Conservation (phyloP, 495 filamentous ascomycete genomes). For the Tuber magnatum region DNA sequence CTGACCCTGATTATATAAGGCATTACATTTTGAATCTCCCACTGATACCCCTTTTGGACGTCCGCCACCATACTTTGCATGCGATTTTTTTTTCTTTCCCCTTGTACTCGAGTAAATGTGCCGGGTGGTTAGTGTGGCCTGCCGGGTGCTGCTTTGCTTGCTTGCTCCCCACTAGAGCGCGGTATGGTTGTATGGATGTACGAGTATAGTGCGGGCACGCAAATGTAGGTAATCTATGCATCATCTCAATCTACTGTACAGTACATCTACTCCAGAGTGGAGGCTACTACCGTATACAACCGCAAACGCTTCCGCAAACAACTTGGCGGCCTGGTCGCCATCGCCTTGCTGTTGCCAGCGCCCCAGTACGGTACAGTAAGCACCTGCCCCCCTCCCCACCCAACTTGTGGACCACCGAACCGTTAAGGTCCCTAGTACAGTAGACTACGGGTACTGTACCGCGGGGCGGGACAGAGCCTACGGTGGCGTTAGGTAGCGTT, state of each 20-base stretch:
- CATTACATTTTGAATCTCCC: too few relatives aligned
- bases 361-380: background rate
- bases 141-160: background rate
- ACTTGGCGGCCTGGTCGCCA: background rate
- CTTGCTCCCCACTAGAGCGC: too few relatives aligned
- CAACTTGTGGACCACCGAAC: background rate
- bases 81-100: background rate
- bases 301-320: background rate
- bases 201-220: background rate
- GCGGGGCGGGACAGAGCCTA: background rate
- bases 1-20: too few relatives aligned
- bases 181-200: background rate
- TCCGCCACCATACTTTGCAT: background rate
- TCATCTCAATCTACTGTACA: background rate
- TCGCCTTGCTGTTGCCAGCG: background rate
- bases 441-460: too few relatives aligned
- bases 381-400: background rate
- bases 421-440: background rate
- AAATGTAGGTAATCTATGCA: constrained; percentile 1
- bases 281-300: background rate
- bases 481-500: background rate
- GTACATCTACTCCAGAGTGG: background rate
- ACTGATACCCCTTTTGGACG: too few relatives aligned
- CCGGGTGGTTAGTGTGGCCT: too few relatives aligned
- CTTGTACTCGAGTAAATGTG: too few relatives aligned